Evolutionary conservation across 768 basidiomycete species (phyloP), one percentile per base, ranked within the genome.

Genomic region (Royoungia palumana): DNA sequence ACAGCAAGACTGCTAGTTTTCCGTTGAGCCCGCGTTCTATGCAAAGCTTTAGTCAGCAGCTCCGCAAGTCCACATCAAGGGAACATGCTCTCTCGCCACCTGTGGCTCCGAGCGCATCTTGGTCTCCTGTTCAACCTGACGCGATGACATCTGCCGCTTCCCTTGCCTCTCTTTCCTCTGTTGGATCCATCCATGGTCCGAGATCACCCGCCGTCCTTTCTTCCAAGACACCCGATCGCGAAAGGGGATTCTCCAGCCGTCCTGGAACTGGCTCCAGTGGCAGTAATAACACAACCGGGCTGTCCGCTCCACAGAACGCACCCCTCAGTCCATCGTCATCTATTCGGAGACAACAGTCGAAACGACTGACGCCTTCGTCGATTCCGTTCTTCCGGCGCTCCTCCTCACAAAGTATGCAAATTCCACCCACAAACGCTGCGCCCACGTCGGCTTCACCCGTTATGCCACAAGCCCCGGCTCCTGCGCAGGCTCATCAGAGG

Each of bases 361-460:
- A 85, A 65, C 84, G 93, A 50, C 79, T 93, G 39, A 94, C 93
- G 1, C 92, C 92, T 2, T 93, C 90, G 22, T 89, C 90, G 13
- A 95, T 95, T 50, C 93, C 93, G 2, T 95, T 95, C 70, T 94
- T 95, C 74, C 81, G 90, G 37, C 85, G 93, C 30, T 92, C 91
- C 8, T 89, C 89, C 22, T 94, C 93, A 7, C 88, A 92, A 61
- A 89, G 87, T 13, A 85, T 89, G 78, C 85, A 89, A 53, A 66
- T 84, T 21, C 78, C 82, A 17, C 72, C 80, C 7, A 62, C 67
- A n/a, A 59, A 51, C 44, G 49, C 62, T 45, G 62, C 75, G 22
- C 67, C 75, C 14, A 68, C 72, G 10, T 72, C 74, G 4, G 66
- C 74, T 9, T 72, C 79, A 5, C 77, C 87, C 12, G 74, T 80